Base-by-base conservation (phyloP, 176 grass and related monocot genomes). In the Eremochloa ophiuroides region DNA sequence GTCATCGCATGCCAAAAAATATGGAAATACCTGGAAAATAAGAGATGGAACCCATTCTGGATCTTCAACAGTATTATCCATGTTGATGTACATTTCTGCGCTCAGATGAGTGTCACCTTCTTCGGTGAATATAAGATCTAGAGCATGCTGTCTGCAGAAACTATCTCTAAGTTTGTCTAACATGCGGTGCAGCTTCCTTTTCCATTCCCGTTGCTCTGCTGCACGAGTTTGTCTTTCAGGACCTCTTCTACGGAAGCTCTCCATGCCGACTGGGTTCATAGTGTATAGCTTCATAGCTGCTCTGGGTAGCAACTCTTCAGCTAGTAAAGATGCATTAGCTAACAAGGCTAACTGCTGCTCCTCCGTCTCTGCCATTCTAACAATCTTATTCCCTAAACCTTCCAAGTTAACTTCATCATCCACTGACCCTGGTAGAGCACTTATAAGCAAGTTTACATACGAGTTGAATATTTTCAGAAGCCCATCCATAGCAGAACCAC, bases 101-200 rank as follows among this genome's bases (percentile, higher is more conserved):
- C 86, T 86, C 68, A 98, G 82, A 87, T 89, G 15, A 29, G 82
- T 86, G 27, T 88, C 92, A 28, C 88, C 90, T 70, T 98, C 96
- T 80, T 98, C 93, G 2, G 93, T 93, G 72, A 98, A 98, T 89
- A 98, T 95, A 87, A 98, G 96, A 80, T 93, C 93, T 79, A 95
- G 93, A 74, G 96, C 90, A 77, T 98, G 92, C 60, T 91, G 90
- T 82, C 82, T 89, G 82, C 92, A 95, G 76, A 98, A 98, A 83
- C 88, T 94, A 73, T 95, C 90, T 78, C 86, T 88, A 81, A 98
- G 80, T 55, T 91, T 92, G 58, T 93, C 92, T 55, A 95, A 86
- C 9, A 81, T 85, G 71, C 88, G 85, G 5, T 95, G 90, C 58
- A 98, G 85, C 79, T 89, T 98, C 67, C 56, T 87, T 92, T 95